These are phyloP conservation scores for Lepidium africanum DNA, from an alignment of 345 rosid genomes.

Conservation along the genomic window DNA sequence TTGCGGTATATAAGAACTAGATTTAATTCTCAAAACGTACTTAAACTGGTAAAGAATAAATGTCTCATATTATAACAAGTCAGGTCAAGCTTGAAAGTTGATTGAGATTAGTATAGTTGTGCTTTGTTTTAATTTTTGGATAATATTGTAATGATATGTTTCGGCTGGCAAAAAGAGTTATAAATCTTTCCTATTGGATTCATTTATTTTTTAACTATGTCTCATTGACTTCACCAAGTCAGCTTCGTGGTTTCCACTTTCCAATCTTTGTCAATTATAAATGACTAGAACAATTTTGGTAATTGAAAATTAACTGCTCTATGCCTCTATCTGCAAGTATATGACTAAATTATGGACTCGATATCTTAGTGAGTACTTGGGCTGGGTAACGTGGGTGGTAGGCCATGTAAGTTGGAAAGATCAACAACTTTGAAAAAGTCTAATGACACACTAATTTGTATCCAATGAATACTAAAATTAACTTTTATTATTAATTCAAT, in stretches of 20 bases:
- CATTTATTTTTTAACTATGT: background rate
- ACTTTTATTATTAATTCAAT: too few species aligned
- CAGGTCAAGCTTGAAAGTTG: slow-evolving; percentile 1
- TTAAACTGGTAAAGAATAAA: background rate
- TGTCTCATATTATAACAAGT: background rate
- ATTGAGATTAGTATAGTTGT: background rate
- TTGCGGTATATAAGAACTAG: background rate
- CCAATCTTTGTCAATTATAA: background rate
- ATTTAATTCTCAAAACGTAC: background rate
- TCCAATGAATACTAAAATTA: background rate
- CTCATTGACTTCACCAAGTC: background rate
- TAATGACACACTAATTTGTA: background rate
- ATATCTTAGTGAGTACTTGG: background rate
- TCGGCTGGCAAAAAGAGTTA: background rate
- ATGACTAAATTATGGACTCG: too few species aligned
- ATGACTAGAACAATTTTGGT: too few species aligned
- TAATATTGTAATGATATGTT: background rate
- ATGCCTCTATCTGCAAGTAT: background rate
- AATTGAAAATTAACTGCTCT: background rate
- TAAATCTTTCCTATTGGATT: background rate
- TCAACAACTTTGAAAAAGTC: background rate
- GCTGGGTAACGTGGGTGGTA: background rate
- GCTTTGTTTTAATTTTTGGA: background rate
- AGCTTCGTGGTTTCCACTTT: slow-evolving; percentile 9
- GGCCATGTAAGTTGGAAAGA: background rate